Percentiles rank a stretch among this genome's conserved stretches.
phyloP scores from a whole-genome alignment of 305 asterid genomes.

The Plantago lanceolata region DNA sequence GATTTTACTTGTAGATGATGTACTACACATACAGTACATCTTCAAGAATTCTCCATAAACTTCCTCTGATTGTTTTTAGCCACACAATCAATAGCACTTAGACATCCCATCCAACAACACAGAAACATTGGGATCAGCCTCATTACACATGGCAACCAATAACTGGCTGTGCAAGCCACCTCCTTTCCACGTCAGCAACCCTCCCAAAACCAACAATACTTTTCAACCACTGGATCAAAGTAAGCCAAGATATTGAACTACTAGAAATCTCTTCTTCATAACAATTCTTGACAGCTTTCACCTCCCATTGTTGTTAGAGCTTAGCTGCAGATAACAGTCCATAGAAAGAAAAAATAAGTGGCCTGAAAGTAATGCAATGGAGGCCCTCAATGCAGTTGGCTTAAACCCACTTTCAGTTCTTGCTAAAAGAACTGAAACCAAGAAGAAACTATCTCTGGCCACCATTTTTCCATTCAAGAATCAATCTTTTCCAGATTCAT shows the following conservation, averaged over 20 bases:
- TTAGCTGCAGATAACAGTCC: conserved; percentile 11
- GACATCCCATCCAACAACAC: conserved; percentile 10
- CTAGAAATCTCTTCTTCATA: conserved; percentile 24
- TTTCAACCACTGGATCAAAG: conserved; percentile 23
- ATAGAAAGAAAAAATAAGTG: conserved; percentile 8
- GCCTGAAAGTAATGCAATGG: conserved; percentile 41
- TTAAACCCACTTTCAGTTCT: conserved; percentile 72
- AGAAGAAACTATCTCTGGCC: conserved; percentile 28
- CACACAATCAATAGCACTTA: conserved; percentile 35
- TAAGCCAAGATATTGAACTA: conserved; percentile 17
- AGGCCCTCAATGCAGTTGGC: conserved; percentile 74
- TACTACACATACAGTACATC: not conserved
- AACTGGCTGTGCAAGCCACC: conserved; percentile 38
- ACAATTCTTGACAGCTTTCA: conserved; percentile 16
- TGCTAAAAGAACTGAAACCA: conserved; percentile 52
- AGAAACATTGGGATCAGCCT: conserved; percentile 31
- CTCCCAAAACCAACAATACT: conserved; percentile 15
- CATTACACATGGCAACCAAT: conserved; percentile 39
- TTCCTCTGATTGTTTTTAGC: conserved; percentile 33
- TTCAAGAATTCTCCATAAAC: conserved; percentile 18
- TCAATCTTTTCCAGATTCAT: conserved; percentile 24
- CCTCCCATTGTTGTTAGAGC: conserved; percentile 27
- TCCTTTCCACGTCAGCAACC: conserved; percentile 32
- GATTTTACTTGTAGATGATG: not conserved
- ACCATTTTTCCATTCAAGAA: conserved; percentile 43